Base-by-base conservation (phyloP, 2,329 filamentous ascomycete species). In the Pseudogymnoascus sp. region DNA sequence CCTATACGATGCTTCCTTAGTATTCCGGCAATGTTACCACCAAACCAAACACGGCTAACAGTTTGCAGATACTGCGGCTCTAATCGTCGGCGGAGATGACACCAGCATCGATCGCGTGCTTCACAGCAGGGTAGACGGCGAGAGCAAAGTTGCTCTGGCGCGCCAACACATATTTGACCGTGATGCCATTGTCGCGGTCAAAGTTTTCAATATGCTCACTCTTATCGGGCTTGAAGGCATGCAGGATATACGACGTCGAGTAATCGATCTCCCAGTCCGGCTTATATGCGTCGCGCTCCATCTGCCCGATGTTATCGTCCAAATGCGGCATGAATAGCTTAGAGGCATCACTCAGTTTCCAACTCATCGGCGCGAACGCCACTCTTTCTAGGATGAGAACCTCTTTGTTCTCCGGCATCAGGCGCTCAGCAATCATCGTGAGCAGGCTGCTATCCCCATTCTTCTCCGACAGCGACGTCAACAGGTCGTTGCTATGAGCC, bases 191-290 rank as follows among this genome's bases (percentile, higher is more conserved):
- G 38, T 42, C 16, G 8, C 38, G 16, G 2, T 42, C 38, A 11
- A 42, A 42, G 38, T 42, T 42, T 42, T 42, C 38, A 4, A 42
- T 42, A 18, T 42, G 38, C 16, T 42, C 38, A 8, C 3, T 40
- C 28, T 64, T 64, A 11, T 61, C 56, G 40, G 63, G 65, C 56
- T 70, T 68, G 16, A 69, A 70, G 0, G 69, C 68, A 37, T 70
- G 69, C 16, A 71, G 38, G 14, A 70, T 62, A 50, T 71, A 71
- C 21, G 68, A 66, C 21, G 65, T 63, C n/a, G 69, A 70, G 28
- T 70, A 70, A 47, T 71, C 69, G n/a, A 68, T 65, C 64, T 70
- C 66, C 66, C 63, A 67, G 5, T 65, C 59, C 59, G 69, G 66
- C 38, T 47, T 63, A 59, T 53, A 28, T 63, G 66, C 63, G 28